Evolutionary conservation across 2,329 filamentous ascomycete species (phyloP).

Genomic region (Ophiostoma sp.): DNA sequence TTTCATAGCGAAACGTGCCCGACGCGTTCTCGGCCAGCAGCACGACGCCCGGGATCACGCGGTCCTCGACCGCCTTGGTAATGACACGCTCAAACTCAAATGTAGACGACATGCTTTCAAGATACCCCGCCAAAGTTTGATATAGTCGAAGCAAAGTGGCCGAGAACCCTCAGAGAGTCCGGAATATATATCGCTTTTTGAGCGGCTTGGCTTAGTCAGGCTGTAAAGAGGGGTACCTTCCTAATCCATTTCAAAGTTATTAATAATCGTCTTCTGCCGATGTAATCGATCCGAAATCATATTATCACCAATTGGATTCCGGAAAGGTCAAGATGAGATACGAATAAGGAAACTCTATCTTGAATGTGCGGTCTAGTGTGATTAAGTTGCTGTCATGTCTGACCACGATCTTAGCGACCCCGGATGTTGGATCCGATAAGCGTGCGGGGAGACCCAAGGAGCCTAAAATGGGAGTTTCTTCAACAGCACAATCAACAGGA

Average conservation of each 20-base stretch:
- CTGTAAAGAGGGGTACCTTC: background rate
- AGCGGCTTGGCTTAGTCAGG: background rate
- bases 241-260: background rate
- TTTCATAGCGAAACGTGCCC: conserved; percentile 29
- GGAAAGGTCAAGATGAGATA: background rate
- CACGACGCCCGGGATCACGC: conserved; percentile 27
- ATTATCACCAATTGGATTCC: background rate
- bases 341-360: background rate
- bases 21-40: conserved; percentile 27
- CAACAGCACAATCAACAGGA: background rate
- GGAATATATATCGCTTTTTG: background rate
- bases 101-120: background rate
- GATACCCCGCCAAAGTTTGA: background rate
- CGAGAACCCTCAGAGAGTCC: background rate
- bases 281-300: background rate
- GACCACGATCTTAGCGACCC: conserved; percentile 5
- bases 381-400: background rate
- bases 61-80: conserved; percentile 26
- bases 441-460: background rate
- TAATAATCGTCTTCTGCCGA: background rate
- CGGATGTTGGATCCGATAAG: conserved; percentile 20
- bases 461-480: background rate
- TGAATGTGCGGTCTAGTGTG: background rate
- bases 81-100: conserved; percentile 26
- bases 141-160: background rate